A percentile compares a stretch with the other conserved stretches of the same genome.
Conservation (phyloP, 2,329 filamentous ascomycete genomes). For the Paracoccidioides lutzii region DNA sequence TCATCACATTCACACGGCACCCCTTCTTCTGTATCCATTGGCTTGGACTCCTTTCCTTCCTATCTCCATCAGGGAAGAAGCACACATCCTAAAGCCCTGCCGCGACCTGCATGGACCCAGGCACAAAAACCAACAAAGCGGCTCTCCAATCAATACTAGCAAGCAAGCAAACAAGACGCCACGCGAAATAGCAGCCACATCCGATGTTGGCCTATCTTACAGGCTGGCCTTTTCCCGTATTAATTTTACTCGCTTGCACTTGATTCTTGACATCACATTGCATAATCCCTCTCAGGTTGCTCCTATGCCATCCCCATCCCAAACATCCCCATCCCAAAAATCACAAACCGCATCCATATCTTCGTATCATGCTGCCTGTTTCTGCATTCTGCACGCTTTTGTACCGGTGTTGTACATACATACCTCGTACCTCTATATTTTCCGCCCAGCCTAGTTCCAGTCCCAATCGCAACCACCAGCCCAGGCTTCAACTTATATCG, state of each 20-base stretch:
- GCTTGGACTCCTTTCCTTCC: neutral
- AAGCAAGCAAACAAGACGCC: neutral
- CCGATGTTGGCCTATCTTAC: conserved; percentile 27
- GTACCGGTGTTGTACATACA: neutral
- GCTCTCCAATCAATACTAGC: neutral
- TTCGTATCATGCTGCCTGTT: neutral
- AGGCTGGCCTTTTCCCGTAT: conserved; percentile 10
- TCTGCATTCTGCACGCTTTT: neutral
- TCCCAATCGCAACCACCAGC: neutral
- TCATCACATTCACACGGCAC: neutral
- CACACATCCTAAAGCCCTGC: neutral
- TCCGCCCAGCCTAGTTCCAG: neutral
- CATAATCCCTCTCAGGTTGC: conserved; percentile 21
- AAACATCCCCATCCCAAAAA: neutral
- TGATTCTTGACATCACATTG: conserved; percentile 19
- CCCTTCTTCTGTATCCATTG: neutral
- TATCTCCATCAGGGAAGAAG: neutral
- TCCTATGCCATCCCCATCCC: neutral
- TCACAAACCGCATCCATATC: neutral
- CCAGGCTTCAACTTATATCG: neutral
- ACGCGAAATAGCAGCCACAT: neutral
- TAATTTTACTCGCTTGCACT: neutral
- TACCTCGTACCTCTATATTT: neutral
- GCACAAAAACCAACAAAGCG: neutral
- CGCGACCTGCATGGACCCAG: neutral